Conservation (phyloP, 2,329 filamentous ascomycete genomes). For the Aspergillus glaucus region DNA sequence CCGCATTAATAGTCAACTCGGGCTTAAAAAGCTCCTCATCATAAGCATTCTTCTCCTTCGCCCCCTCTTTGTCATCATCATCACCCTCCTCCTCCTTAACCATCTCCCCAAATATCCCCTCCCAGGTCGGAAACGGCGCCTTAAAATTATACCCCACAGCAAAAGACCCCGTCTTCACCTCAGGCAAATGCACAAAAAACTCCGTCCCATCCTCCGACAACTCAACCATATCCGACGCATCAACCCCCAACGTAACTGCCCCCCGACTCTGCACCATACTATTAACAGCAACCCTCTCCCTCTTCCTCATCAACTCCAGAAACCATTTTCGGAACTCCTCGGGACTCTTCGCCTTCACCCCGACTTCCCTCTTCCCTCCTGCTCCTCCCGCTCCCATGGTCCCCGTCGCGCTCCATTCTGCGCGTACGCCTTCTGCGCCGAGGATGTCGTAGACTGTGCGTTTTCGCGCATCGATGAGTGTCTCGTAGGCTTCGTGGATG, state of each 20-base stretch:
- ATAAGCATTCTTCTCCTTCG: conserved; percentile 6
- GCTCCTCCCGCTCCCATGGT: conserved; percentile 26
- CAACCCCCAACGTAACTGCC: conserved; percentile 26
- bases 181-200: conserved; percentile 23
- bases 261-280: conserved; percentile 31
- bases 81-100: conserved; percentile 14
- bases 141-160: conserved; percentile 30
- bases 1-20: conserved; percentile 27
- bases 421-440: conserved; percentile 34
- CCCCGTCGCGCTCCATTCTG: conserved; percentile 31
- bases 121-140: conserved; percentile 25
- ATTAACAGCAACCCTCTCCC: conserved; percentile 32
- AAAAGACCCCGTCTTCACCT: conserved; percentile 18
- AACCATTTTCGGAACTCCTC: conserved; percentile 38
- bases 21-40: conserved; percentile 8
- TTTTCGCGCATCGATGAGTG: conserved; percentile 36
- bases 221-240: conserved; percentile 29
- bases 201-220: conserved; percentile 23
- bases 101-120: conserved; percentile 11
- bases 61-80: conserved; percentile 8
- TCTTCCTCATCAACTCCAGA: conserved; percentile 33
- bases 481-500: conserved; percentile 38
- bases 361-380: conserved; percentile 26
- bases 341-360: conserved; percentile 32
- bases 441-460: conserved; percentile 39